These are phyloP conservation scores for Fusarium guadeloupense DNA, from an alignment of 2,329 filamentous ascomycete genomes.

Conservation along the genomic window DNA sequence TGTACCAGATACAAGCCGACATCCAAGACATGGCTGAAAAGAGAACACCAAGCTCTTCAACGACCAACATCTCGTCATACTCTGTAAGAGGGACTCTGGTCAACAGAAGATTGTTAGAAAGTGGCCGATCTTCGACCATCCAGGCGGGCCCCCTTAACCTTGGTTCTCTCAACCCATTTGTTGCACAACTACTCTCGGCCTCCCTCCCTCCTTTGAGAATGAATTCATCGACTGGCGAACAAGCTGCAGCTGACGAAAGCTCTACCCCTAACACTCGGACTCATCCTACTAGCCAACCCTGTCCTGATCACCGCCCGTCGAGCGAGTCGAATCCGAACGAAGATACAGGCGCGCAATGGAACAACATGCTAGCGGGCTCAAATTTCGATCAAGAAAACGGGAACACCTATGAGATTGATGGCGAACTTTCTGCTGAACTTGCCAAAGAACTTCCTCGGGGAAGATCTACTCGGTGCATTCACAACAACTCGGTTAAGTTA, in stretches of 20 bases:
- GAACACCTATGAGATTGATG: background rate
- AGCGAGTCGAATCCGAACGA: background rate
- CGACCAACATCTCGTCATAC: background rate
- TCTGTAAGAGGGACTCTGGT: no score
- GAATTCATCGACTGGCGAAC: rapidly evolving
- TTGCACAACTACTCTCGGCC: background rate
- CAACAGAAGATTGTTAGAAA: background rate
- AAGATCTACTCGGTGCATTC: background rate
- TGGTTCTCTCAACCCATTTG: background rate
- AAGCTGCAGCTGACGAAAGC: no score
- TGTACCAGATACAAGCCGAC: conserved; percentile 33
- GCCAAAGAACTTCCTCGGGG: background rate
- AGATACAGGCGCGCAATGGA: no score
- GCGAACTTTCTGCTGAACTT: no score
- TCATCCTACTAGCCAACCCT: no score
- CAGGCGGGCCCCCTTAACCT: background rate
- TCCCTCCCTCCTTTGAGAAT: background rate
- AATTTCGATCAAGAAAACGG: background rate
- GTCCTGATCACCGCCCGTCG: no score
- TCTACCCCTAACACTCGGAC: no score
- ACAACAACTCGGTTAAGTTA: background rate
- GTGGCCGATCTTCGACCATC: background rate
- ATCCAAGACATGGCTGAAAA: conserved; percentile 2
- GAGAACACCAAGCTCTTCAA: background rate
- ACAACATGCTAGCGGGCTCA: background rate